phyloP scores from a whole-genome alignment of 2,329 filamentous ascomycete genomes.

The Metarhizium humberi region DNA sequence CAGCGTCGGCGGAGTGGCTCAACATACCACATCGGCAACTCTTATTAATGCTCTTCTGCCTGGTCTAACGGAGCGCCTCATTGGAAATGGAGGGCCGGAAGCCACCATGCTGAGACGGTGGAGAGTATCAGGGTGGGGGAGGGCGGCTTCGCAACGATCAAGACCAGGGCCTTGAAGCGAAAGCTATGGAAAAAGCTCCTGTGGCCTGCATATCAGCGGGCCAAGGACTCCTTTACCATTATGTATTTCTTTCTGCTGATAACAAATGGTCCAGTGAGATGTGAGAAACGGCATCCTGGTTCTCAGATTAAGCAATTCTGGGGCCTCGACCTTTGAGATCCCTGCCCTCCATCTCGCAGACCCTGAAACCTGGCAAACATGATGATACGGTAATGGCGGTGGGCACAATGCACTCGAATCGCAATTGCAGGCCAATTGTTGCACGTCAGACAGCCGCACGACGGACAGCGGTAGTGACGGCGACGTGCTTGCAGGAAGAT shows the following conservation, averaged over 20 bases:
- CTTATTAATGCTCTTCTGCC: background rate
- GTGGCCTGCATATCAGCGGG: conserved; percentile 4
- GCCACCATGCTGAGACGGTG: background rate
- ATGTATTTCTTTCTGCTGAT: conserved; percentile 30
- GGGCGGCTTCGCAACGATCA: background rate
- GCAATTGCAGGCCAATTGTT: background rate
- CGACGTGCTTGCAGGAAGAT: background rate
- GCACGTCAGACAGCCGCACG: background rate
- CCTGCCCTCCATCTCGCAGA: background rate
- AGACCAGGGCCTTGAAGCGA: background rate
- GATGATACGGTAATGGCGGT: background rate
- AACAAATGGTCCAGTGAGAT: conserved; percentile 5
- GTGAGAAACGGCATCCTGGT: conserved; percentile 1
- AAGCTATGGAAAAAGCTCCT: background rate
- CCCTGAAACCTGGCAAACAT: background rate
- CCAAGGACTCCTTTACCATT: conserved; percentile 18
- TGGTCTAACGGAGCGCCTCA: background rate
- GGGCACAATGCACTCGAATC: background rate
- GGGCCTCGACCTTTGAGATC: background rate
- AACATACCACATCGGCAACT: background rate
- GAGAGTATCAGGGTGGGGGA: background rate
- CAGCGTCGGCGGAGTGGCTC: background rate
- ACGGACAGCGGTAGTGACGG: background rate
- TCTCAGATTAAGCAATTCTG: conserved; percentile 1
- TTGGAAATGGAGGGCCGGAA: conserved; percentile 1